A percentile compares a stretch with the other conserved stretches of the same genome.
phyloP scores from a whole-genome alignment of 768 basidiomycete genomes.

The Tulasnella sp. region DNA sequence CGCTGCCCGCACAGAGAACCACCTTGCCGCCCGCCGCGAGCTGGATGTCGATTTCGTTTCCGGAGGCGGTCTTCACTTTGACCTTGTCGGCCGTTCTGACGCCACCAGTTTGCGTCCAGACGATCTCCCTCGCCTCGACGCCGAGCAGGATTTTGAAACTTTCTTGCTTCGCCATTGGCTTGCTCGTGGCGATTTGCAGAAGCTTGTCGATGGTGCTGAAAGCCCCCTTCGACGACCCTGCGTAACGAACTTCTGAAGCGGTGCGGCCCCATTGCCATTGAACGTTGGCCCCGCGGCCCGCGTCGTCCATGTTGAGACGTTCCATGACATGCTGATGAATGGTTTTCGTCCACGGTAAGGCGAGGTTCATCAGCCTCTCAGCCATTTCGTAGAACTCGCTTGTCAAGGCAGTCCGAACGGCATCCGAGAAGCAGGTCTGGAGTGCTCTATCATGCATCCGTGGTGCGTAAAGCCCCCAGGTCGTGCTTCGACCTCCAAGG shows the following conservation, averaged over 20 bases:
- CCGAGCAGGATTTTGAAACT: constrained; percentile 27
- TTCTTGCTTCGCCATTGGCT: background rate
- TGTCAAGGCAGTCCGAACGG: background rate
- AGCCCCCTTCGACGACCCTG: constrained; percentile 26
- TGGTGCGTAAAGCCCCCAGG: constrained; percentile 14
- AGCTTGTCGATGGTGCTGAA: constrained; percentile 28
- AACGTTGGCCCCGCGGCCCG: background rate
- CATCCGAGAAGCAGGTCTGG: background rate
- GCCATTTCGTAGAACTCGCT: background rate
- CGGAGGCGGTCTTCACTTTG: background rate
- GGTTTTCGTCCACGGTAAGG: background rate
- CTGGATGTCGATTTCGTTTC: background rate
- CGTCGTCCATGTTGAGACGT: background rate
- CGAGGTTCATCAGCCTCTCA: background rate
- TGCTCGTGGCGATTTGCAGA: background rate
- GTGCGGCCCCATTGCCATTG: constrained; percentile 30
- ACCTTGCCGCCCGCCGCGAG: background rate
- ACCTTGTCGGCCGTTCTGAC: background rate
- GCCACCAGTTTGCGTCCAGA: background rate
- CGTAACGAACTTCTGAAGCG: constrained; percentile 27
- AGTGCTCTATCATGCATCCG: background rate
- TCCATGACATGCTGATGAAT: constrained; percentile 7
- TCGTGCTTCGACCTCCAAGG: constrained; percentile 27
- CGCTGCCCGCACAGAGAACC: constrained; percentile 25
- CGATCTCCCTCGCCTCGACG: constrained; percentile 5